Conservation (phyloP, 768 basidiomycete species). For the Boletus sp. region DNA sequence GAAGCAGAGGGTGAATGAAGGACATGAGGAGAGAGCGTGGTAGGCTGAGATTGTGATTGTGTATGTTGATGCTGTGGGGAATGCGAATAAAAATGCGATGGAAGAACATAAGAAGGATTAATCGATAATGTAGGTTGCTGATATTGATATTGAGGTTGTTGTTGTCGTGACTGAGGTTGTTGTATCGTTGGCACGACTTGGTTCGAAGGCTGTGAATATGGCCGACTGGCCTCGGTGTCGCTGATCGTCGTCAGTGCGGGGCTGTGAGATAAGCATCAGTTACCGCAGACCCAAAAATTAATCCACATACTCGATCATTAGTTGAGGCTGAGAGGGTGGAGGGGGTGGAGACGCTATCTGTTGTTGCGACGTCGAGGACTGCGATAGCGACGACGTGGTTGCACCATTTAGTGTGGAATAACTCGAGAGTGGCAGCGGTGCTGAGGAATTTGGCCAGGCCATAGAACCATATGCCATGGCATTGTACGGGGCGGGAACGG, state of each 20-base stretch:
- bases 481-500: constrained; percentile 48
- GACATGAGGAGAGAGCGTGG: constrained; percentile 68
- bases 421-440: constrained; percentile 59
- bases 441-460: constrained; percentile 43
- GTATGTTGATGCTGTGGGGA: constrained; percentile 28
- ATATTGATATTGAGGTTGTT: constrained; percentile 38
- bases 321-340: constrained; percentile 31
- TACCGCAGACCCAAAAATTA: constrained; percentile 2
- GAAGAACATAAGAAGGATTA: constrained; percentile 41
- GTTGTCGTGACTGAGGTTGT: constrained; percentile 35
- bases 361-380: constrained; percentile 31
- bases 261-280: constrained; percentile 35
- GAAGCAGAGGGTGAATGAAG: constrained; percentile 55
- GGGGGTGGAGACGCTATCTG: constrained; percentile 30
- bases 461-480: constrained; percentile 52
- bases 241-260: constrained; percentile 61
- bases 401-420: constrained; percentile 81
- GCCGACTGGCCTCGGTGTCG: constrained; percentile 43
- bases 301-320: constrained; percentile 68
- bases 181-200: constrained; percentile 37
- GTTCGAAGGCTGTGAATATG: constrained; percentile 45
- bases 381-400: constrained; percentile 46
- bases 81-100: constrained; percentile 38
- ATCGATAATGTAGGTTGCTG: constrained; percentile 43
- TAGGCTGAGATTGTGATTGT: constrained; percentile 42